Evolutionary conservation across 176 grass and related monocot species (phyloP).

Genomic region (Oryza rufipogon): DNA sequence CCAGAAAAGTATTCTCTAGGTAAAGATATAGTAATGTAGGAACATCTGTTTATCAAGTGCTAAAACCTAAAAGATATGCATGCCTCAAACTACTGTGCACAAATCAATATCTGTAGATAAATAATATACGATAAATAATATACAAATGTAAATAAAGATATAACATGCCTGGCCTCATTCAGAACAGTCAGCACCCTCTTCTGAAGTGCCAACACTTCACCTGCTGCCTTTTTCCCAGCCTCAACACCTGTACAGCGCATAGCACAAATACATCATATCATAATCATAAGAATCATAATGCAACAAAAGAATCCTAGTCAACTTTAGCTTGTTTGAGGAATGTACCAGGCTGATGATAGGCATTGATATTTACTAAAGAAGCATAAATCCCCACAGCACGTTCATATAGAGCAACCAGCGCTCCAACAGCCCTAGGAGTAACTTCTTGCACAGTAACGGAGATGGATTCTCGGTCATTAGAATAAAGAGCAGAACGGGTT

Average conservation of each 20-base stretch:
- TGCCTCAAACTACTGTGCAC: constrained; percentile 4
- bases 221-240: constrained; percentile 98
- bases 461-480: constrained; percentile 95
- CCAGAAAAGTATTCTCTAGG: neutral
- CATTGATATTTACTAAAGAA: constrained; percentile 93
- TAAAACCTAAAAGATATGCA: neutral
- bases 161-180: constrained; percentile 83
- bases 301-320: constrained; percentile 5
- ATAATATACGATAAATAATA: constrained; percentile 3
- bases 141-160: constrained; percentile 37
- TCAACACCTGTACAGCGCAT: constrained; percentile 76
- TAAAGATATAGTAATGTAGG: neutral
- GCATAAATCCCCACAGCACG: constrained; percentile 98
- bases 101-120: constrained; percentile 9
- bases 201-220: constrained; percentile 96
- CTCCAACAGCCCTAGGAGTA: constrained; percentile 87
- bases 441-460: constrained; percentile 94
- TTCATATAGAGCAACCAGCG: constrained; percentile 93
- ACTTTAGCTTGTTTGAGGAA: constrained; percentile 10
- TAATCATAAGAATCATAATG: neutral
- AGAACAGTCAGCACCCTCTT: constrained; percentile 86
- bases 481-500: constrained; percentile 93
- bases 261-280: constrained; percentile 15
- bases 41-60: neutral
- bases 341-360: constrained; percentile 97